Percentiles rank a stretch among this genome's conserved stretches.
Evolutionary conservation across 306 rosid genomes (phyloP).

Genomic region (Trichosanthes truncata): DNA sequence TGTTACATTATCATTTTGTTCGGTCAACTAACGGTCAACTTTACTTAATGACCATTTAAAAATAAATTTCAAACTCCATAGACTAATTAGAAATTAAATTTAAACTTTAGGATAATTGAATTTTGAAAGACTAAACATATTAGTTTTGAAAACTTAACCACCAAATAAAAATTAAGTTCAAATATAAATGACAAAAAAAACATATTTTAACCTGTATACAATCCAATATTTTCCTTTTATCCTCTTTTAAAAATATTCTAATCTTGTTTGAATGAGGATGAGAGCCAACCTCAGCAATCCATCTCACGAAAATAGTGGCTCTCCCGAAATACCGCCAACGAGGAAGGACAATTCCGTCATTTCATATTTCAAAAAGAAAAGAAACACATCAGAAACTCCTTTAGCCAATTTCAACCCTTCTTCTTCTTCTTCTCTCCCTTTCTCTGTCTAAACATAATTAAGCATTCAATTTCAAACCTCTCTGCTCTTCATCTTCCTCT

Average conservation of each 20-base stretch:
- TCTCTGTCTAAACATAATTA: not conserved
- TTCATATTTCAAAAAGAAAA: not conserved
- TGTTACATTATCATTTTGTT: too few relatives aligned
- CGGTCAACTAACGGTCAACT: too few relatives aligned
- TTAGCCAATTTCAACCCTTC: slow-evolving; percentile 6
- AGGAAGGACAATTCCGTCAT: not conserved
- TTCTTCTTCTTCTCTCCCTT: not conserved
- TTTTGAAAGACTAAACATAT: too few relatives aligned
- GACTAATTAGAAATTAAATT: too few relatives aligned
- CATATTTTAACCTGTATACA: too few relatives aligned
- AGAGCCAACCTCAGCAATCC: not conserved
- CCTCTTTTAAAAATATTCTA: not conserved
- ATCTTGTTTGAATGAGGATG: not conserved
- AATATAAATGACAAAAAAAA: too few relatives aligned
- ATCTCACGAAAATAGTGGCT: not conserved
- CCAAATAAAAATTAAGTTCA: too few relatives aligned
- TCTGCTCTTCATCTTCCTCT: not conserved
- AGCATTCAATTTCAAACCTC: not conserved
- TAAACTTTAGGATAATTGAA: too few relatives aligned
- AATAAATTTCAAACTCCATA: too few relatives aligned
- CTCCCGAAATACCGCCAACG: not conserved
- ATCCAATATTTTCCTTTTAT: not conserved
- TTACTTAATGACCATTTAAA: too few relatives aligned
- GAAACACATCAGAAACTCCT: not conserved
- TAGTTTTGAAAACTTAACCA: too few relatives aligned